A percentile compares a stretch with the other conserved stretches of the same genome.
Conservation (phyloP, 345 rosid species). For the Barbarea vulgaris region DNA sequence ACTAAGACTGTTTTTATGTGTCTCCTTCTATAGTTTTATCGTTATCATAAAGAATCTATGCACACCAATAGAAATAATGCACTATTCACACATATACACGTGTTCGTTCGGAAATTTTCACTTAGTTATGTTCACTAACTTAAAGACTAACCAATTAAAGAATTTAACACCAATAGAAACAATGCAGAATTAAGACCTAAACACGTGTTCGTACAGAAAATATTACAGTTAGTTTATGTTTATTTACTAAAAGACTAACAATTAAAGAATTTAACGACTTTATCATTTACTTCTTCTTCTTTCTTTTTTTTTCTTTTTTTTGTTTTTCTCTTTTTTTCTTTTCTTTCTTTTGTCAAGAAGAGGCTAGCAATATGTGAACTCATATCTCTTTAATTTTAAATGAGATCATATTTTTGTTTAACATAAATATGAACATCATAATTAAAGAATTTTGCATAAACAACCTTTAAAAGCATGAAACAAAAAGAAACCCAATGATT, state of each 20-base stretch:
- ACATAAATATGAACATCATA: background rate
- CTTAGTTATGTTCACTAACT: background rate
- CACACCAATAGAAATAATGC: conserved; percentile 9
- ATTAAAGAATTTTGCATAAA: background rate
- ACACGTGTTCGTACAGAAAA: background rate
- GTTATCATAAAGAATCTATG: conserved; percentile 21
- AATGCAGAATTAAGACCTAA: background rate
- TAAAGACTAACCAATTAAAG: background rate
- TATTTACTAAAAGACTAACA: background rate
- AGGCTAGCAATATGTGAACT: background rate
- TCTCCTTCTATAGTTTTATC: conserved; percentile 19
- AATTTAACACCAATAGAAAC: conserved; percentile 11
- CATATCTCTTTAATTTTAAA: background rate
- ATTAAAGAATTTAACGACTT: background rate
- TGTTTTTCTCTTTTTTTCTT: too few species aligned
- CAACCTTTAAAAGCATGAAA: background rate
- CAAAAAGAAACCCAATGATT: background rate
- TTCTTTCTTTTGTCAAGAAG: background rate
- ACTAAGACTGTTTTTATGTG: background rate
- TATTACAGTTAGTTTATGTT: too few species aligned
- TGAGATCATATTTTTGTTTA: background rate
- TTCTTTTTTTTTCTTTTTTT: background rate
- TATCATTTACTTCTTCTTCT: background rate
- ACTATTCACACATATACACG: conserved; percentile 11
- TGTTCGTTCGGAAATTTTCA: background rate